phyloP scores from a whole-genome alignment of 352 stramenopile species.

The Pythium periplocum region DNA sequence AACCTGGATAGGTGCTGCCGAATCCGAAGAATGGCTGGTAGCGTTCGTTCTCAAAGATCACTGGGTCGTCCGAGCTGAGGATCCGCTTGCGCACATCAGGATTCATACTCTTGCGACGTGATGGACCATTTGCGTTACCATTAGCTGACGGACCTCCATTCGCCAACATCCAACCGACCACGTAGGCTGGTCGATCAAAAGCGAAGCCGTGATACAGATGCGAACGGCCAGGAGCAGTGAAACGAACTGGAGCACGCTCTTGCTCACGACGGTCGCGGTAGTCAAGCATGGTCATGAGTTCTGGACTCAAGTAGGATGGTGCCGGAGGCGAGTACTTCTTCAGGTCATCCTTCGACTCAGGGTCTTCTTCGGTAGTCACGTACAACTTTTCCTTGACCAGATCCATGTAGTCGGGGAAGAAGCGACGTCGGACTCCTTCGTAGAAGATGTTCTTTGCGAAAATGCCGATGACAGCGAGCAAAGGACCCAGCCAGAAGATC shows the following conservation, averaged over 20 bases:
- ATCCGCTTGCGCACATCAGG: slow-evolving; percentile 59
- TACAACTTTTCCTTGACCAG: slow-evolving; percentile 52
- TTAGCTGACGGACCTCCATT: slow-evolving; percentile 18
- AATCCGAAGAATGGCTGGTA: slow-evolving; percentile 85
- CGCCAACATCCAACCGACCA: slow-evolving; percentile 74
- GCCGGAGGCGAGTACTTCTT: slow-evolving; percentile 39
- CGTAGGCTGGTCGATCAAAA: slow-evolving; percentile 70
- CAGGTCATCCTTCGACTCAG: slow-evolving; percentile 28
- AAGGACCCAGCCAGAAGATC: slow-evolving; percentile 72
- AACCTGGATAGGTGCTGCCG: slow-evolving; percentile 75
- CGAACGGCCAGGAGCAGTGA: slow-evolving; percentile 31
- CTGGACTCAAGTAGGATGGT: slow-evolving; percentile 54
- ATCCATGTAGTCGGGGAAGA: slow-evolving; percentile 64
- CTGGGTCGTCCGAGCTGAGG: slow-evolving; percentile 61
- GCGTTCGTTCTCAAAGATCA: slow-evolving; percentile 84
- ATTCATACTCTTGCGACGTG: slow-evolving; percentile 55
- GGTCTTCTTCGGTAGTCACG: slow-evolving; percentile 6
- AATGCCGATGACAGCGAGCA: slow-evolving; percentile 63
- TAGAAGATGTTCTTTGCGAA: slow-evolving; percentile 70
- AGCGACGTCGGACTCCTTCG: slow-evolving; percentile 55
- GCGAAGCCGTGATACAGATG: slow-evolving; percentile 78
- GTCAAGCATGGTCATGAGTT: slow-evolving; percentile 72
- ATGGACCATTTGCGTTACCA: slow-evolving; percentile 20
- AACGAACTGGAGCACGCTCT: slow-evolving; percentile 40
- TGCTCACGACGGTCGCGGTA: slow-evolving; percentile 68